Percentiles rank a stretch among this genome's conserved stretches.
Conservation (phyloP, 2,329 filamentous ascomycete species). For the Sclerotinia subarctica region DNA sequence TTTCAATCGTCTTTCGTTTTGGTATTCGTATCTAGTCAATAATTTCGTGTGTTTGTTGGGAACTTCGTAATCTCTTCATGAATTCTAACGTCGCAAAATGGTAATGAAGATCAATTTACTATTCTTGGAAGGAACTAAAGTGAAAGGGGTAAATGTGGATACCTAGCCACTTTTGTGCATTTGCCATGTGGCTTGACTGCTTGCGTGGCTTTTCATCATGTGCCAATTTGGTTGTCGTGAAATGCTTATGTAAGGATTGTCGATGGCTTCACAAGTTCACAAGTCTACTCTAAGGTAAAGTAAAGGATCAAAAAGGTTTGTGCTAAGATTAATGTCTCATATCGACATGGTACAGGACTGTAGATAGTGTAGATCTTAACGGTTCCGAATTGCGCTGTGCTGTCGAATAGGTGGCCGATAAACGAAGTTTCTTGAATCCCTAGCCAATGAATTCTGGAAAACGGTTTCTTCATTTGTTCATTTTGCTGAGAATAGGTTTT, state of each 20-base stretch:
- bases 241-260: neutral
- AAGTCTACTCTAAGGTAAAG: neutral
- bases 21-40: neutral
- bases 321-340: neutral
- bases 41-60: constrained; percentile 6
- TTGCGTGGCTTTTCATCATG: neutral
- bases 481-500: neutral
- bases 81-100: constrained; percentile 7
- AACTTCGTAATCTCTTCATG: neutral
- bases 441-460: neutral
- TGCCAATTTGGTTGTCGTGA: neutral
- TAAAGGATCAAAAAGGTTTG: neutral
- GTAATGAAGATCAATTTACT: neutral
- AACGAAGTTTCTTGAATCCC: neutral
- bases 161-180: neutral
- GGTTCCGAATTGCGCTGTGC: neutral
- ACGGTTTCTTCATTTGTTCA: no score
- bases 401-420: neutral
- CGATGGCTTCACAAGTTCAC: no score
- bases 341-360: neutral
- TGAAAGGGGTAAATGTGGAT: constrained; percentile 8
- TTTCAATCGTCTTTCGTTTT: neutral
- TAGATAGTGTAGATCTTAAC: neutral
- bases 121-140: neutral
- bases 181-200: neutral